phyloP scores from a whole-genome alignment of 306 rosid genomes.

The Cicer pinnatifidum region DNA sequence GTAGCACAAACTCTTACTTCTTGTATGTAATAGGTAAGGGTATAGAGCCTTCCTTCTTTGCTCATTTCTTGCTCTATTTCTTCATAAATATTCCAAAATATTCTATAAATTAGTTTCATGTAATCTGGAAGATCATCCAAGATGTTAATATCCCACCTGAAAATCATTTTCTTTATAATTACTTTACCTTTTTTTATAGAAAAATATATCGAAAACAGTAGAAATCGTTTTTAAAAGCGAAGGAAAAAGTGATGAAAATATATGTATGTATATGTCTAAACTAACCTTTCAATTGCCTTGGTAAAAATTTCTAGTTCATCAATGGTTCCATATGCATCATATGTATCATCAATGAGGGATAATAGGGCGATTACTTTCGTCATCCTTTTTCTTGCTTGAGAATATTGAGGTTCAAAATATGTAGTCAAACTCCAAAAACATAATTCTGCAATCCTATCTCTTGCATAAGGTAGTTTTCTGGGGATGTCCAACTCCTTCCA shows the following conservation, averaged over 20 bases:
- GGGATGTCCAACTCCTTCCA: conserved; percentile 40
- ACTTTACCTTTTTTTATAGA: too few species aligned
- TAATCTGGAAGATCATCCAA: conserved; percentile 26
- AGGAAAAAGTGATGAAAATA: not conserved
- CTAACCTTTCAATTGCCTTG: conserved; percentile 30
- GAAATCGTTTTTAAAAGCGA: too few species aligned
- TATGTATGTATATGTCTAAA: not conserved
- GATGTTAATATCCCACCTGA: conserved; percentile 35
- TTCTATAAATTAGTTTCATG: not conserved
- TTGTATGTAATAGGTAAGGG: too few species aligned
- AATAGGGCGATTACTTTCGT: not conserved
- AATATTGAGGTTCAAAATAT: conserved; percentile 37
- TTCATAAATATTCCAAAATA: not conserved
- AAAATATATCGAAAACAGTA: too few species aligned
- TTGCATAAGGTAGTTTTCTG: too few species aligned
- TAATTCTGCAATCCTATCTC: not conserved
- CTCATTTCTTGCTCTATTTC: conserved; percentile 37
- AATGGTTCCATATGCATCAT: conserved; percentile 35
- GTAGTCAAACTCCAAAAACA: conserved; percentile 19
- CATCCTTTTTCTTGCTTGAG: conserved; percentile 41
- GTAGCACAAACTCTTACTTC: too few species aligned
- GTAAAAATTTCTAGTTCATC: conserved; percentile 35
- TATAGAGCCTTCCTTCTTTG: too few species aligned
- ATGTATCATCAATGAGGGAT: conserved; percentile 36
- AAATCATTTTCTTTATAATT: too few species aligned